Evolutionary conservation across 2,329 filamentous ascomycete species (phyloP), one percentile per base, ranked within the genome.

Genomic region (Orbilia blumenaviensis): DNA sequence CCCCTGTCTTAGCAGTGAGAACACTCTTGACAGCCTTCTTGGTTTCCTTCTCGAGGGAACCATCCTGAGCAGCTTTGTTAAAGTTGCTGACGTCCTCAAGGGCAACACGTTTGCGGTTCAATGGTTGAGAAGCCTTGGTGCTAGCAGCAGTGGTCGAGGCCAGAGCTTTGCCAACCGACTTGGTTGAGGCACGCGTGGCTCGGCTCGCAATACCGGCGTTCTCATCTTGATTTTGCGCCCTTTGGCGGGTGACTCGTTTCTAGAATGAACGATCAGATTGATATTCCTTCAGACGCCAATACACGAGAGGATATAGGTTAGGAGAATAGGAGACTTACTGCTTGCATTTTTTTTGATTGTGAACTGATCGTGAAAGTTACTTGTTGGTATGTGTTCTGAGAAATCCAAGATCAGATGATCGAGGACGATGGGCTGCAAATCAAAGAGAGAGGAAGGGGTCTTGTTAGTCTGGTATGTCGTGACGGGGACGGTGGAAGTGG

Each of bases 61-160:
- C 84, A 71, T 84, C 85, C 4, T 84, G 86, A 64, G 92, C 91
- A 54, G 87, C 87, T 83, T 97, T 98, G 80, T 89, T 89, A 78
- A 96, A 91, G 85, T 99, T 99, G 88, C 93, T 98, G 80, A 97
- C 91, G 85, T 99, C 95, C 72, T 92, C 93, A 38, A 99, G 88
- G 56, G 92, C 94, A 80, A 91, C 88, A 82, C 95, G 92, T 85
- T 92, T 95, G 81, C 91, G 88, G 86, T 86, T 54, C 86, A 83
- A 80, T 86, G 77, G 84, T 82, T 56, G 83, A 27, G 86, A 84
- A 14, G 89, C 84, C 83, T 90, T 92, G 85, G 69, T 66, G 23
- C 54, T 12, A 42, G 72, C 64, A 29, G 36, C 12, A 16, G 72
- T 44, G 12, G 64, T 44, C n/a, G 71, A 34, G 27, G 42, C 8